Percentiles rank a stretch among this genome's conserved stretches.
phyloP scores from a whole-genome alignment of 202 grass and related monocot genomes.

The Sporobolus alterniflorus region DNA sequence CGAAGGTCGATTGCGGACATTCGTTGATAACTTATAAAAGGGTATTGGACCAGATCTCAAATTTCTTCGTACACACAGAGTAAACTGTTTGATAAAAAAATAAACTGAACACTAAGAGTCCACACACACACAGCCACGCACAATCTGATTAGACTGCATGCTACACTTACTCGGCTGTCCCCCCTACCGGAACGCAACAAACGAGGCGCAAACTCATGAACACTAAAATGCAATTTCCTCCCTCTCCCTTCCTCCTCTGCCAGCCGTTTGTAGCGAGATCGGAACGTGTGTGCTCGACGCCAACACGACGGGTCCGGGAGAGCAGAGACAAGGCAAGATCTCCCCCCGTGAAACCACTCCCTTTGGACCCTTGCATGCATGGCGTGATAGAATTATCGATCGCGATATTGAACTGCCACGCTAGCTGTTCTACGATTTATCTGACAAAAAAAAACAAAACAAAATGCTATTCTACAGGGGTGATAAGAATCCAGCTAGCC shows the following conservation, averaged over 20 bases:
- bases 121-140: not conserved
- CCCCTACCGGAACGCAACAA: slow-evolving; percentile 39
- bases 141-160: slow-evolving; percentile 27
- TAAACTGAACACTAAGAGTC: too few species aligned
- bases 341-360: slow-evolving; percentile 46
- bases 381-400: not conserved
- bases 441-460: too few species aligned
- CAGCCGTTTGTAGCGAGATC: slow-evolving; percentile 42
- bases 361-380: slow-evolving; percentile 40
- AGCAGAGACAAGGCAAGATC: slow-evolving; percentile 19
- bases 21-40: too few species aligned
- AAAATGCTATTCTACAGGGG: slow-evolving; percentile 20
- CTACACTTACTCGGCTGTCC: slow-evolving; percentile 13
- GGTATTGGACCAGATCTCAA: too few species aligned
- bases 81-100: too few species aligned
- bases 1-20: too few species aligned
- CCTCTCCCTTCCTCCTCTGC: not conserved
- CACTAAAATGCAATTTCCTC: not conserved
- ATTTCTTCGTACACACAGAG: too few species aligned
- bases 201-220: slow-evolving; percentile 47
- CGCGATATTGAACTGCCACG: slow-evolving; percentile 17
- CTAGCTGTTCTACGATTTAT: too few species aligned
- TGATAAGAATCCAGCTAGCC: slow-evolving; percentile 41
- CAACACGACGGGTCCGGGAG: not conserved
- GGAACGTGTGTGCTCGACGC: slow-evolving; percentile 50